Conservation (phyloP, 1,139 yeast genomes). For the Scheffersomyces titani region DNA sequence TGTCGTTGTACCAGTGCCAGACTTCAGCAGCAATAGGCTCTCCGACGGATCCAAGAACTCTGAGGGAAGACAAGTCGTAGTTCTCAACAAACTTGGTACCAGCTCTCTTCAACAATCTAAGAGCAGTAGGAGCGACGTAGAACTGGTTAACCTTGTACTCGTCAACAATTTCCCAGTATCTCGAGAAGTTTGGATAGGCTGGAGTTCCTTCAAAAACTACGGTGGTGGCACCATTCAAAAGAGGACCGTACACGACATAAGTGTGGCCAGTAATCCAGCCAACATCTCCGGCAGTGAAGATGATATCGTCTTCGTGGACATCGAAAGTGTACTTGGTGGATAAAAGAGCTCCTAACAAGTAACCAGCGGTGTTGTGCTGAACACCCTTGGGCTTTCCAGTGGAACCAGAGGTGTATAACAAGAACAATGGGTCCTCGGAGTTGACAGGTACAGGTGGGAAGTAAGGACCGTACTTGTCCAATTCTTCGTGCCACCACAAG, state of each 20-base stretch:
- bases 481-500: slow-evolving; percentile 81
- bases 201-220: slow-evolving; percentile 88
- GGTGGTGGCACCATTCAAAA: slow-evolving; percentile 75
- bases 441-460: slow-evolving; percentile 61
- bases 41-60: slow-evolving; percentile 85
- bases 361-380: slow-evolving; percentile 79
- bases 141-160: slow-evolving; percentile 76
- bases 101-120: slow-evolving; percentile 79
- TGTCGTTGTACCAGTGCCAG: slow-evolving; percentile 89
- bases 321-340: slow-evolving; percentile 78
- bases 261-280: slow-evolving; percentile 93
- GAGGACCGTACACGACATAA: slow-evolving; percentile 80
- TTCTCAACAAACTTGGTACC: slow-evolving; percentile 69
- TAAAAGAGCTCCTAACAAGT: slow-evolving; percentile 66
- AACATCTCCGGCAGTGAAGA: slow-evolving; percentile 85
- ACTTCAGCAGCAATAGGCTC: slow-evolving; percentile 93
- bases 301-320: slow-evolving; percentile 66
- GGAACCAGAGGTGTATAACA: slow-evolving; percentile 68
- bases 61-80: slow-evolving; percentile 62
- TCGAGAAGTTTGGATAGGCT: slow-evolving; percentile 74
- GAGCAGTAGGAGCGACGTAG: slow-evolving; percentile 89
- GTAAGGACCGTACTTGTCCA: slow-evolving; percentile 64
- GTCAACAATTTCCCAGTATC: slow-evolving; percentile 85
- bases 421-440: slow-evolving; percentile 63
- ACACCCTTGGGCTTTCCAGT: slow-evolving; percentile 74